Evolutionary conservation across 2,329 filamentous ascomycete genomes (phyloP).

Genomic region (Scedosporium dehoogii): DNA sequence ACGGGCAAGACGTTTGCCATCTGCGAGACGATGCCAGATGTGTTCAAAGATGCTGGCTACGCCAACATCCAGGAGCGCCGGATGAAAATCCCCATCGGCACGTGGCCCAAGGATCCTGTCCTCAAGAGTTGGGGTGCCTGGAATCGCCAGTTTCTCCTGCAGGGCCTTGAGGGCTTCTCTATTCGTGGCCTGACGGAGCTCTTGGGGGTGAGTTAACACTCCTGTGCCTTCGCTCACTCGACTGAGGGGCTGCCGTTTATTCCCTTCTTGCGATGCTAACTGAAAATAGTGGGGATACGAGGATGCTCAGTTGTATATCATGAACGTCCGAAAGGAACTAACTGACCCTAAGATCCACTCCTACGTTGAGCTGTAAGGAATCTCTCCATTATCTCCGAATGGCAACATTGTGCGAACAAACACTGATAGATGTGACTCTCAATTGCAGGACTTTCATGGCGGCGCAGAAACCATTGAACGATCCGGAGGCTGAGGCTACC

Average conservation of each 20-base stretch:
- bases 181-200: slow-evolving; percentile 14
- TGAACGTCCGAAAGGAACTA: slow-evolving; percentile 19
- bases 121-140: slow-evolving; percentile 18
- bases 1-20: slow-evolving; percentile 15
- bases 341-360: slow-evolving; percentile 21
- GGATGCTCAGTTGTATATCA: slow-evolving; percentile 23
- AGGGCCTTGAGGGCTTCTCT: slow-evolving; percentile 16
- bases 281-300: slow-evolving; percentile 8
- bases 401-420: too few species aligned
- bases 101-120: slow-evolving; percentile 19
- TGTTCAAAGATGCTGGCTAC: slow-evolving; percentile 13
- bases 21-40: not conserved
- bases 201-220: slow-evolving; percentile 1
- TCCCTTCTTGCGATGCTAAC: not conserved
- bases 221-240: not conserved
- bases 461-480: too few species aligned
- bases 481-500: too few species aligned
- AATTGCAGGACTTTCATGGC: too few species aligned
- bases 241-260: not conserved
- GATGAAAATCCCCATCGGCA: slow-evolving; percentile 11
- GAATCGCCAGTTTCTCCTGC: slow-evolving; percentile 16
- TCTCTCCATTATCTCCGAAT: not conserved
- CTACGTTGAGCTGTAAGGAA: slow-evolving; percentile 13
- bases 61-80: not conserved
- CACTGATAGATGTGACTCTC: too few species aligned